Base-by-base conservation (phyloP, 1,139 yeast genomes). In the Suhomyces terraborum region DNA sequence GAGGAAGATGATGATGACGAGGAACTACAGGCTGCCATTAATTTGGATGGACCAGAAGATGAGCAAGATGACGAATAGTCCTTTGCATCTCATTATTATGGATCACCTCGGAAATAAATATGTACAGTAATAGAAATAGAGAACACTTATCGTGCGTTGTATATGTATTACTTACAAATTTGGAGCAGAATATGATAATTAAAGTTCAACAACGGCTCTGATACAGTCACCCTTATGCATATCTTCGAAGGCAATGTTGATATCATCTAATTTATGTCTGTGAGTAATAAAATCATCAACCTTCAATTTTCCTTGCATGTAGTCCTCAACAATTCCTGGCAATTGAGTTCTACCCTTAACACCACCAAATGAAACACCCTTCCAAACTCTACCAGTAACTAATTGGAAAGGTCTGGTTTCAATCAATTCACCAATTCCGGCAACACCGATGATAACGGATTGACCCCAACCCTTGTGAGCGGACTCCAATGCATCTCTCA, bases 381-480 rank as follows among this genome's bases (percentile, higher is more conserved):
- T 87, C 97, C 98, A 93, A 40, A 87, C 95, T 71, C 98, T 84
- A 56, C 98, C 98, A 34, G 98, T 93, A 53, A 94, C 98, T 66
- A 93, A 80, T 75, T 93, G 98, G 88, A 93, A 93, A 48, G 98
- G 98, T 70, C 98, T 83, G 41, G 98, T 93, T 41, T 95, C 71
- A 52, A 94, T 91, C 69, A 93, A 98, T 68, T 89, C 79, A 55
- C 98, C 98, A 36, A 98, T 96, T 54, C 96, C 96, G 35, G 98
- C 98, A 54, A 94, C 98, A 62, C 98, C 98, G 62, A 93, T 93
- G 58, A 93, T 75, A 56, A 93, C 77, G 19, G 96, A 88, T 58
- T 84, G 81, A 67, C 98, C 98, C 98, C 98, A 94, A 51, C 98
- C 98, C 73, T 91, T 91, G 75, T 93, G 98, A 66, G 96, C 88